phyloP scores from a whole-genome alignment of 768 basidiomycete species.

The Hypsizygus marmoreus region DNA sequence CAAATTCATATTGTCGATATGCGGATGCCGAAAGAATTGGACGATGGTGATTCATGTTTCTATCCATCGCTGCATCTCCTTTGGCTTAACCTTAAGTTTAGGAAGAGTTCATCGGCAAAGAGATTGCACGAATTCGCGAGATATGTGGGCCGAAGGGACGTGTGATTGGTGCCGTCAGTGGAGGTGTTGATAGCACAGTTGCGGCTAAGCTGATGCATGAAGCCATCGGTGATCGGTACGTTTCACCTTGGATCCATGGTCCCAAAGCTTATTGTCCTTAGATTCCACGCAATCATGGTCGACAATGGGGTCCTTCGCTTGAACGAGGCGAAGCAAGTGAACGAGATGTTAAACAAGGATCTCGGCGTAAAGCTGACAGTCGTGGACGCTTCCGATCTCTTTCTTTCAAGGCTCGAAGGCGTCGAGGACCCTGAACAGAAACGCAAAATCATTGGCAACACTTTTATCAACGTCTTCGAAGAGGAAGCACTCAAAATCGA shows the following conservation, averaged over 20 bases:
- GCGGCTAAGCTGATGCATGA: constrained; percentile 99
- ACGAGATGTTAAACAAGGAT: constrained; percentile 90
- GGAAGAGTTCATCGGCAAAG: constrained; percentile 98
- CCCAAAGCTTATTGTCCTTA: constrained; percentile 29
- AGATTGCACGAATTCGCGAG: constrained; percentile 89
- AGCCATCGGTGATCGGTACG: constrained; percentile 94
- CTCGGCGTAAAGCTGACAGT: constrained; percentile 97
- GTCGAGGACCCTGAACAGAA: constrained; percentile 97
- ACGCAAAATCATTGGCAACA: constrained; percentile 98
- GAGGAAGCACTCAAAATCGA: constrained; percentile 91
- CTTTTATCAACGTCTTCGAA: constrained; percentile 98
- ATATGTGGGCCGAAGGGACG: constrained; percentile 94
- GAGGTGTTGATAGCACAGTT: constrained; percentile 97
- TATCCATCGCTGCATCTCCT: constrained; percentile 4
- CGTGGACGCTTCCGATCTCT: constrained; percentile 92
- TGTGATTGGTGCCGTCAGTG: constrained; percentile 96
- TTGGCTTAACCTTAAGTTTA: constrained; percentile 29
- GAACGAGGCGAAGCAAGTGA: constrained; percentile 88
- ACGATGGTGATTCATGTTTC: constrained; percentile 70
- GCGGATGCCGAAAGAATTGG: constrained; percentile 82
- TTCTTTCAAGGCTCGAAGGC: constrained; percentile 85
- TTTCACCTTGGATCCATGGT: neutral
- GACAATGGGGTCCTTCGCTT: constrained; percentile 96
- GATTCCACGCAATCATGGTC: constrained; percentile 99
- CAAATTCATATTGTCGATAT: constrained; percentile 82